Percentiles rank a stretch among this genome's conserved stretches.
Conservation (phyloP, 768 basidiomycete species). For the Hygrocybe punicea region DNA sequence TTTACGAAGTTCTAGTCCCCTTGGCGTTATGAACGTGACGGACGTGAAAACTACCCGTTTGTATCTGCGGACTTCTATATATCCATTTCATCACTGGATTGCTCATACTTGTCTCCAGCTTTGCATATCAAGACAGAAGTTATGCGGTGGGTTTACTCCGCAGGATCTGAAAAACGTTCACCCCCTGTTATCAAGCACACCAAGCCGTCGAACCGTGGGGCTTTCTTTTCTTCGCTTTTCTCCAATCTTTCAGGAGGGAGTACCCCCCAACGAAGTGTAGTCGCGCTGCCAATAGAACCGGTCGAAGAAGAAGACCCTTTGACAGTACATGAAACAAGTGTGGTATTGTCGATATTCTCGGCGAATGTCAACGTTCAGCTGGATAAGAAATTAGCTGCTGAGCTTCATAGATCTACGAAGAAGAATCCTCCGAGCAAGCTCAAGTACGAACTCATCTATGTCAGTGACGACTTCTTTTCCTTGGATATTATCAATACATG, state of each 20-base stretch:
- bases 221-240: slow-evolving; percentile 52
- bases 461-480: slow-evolving; percentile 31
- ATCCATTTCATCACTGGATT: slow-evolving; percentile 1
- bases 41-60: slow-evolving; percentile 62
- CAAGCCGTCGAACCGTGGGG: slow-evolving; percentile 27
- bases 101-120: slow-evolving; percentile 37
- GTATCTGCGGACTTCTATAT: slow-evolving; percentile 20
- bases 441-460: slow-evolving; percentile 82
- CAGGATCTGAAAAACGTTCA: slow-evolving; percentile 57
- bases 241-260: slow-evolving; percentile 35
- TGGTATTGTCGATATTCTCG: slow-evolving; percentile 62
- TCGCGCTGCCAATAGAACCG: slow-evolving; percentile 34
- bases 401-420: slow-evolving; percentile 89
- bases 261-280: slow-evolving; percentile 37
- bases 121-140: slow-evolving; percentile 78
- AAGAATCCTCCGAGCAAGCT: slow-evolving; percentile 81
- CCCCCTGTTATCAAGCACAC: slow-evolving; percentile 27
- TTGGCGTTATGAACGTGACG: slow-evolving; percentile 65
- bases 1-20: slow-evolving; percentile 53
- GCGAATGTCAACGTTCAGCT: slow-evolving; percentile 63
- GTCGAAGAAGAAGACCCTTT: slow-evolving; percentile 36
- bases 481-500: background rate
- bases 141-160: slow-evolving; percentile 73
- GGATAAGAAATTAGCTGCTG: slow-evolving; percentile 61
- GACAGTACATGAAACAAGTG: slow-evolving; percentile 47